phyloP scores from a whole-genome alignment of 2,329 filamentous ascomycete species.

The Claviceps maximensis region DNA sequence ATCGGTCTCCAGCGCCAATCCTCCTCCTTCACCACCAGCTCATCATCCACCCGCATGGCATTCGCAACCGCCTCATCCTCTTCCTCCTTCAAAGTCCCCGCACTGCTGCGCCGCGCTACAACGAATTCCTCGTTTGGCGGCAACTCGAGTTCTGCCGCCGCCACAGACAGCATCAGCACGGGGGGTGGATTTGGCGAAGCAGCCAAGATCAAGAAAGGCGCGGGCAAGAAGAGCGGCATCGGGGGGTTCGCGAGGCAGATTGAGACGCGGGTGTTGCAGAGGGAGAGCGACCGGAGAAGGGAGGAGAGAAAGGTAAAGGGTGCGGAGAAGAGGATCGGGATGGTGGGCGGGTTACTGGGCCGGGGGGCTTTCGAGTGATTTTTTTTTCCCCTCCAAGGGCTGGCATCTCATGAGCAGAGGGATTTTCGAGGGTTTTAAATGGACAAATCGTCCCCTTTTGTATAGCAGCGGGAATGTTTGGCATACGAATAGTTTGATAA shows the following conservation, averaged over 20 bases:
- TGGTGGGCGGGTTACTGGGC: constrained; percentile 45
- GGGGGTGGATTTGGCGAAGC: constrained; percentile 31
- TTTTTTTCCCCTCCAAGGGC: too few relatives aligned
- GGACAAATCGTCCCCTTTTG: too few relatives aligned
- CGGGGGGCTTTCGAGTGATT: constrained; percentile 30
- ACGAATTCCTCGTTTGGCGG: constrained; percentile 40
- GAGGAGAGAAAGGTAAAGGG: constrained; percentile 45
- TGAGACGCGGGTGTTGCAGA: constrained; percentile 40
- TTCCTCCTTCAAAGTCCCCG: constrained; percentile 51
- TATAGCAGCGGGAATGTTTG: not conserved
- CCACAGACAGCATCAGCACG: constrained; percentile 12
- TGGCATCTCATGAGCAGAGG: too few relatives aligned
- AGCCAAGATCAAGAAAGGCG: constrained; percentile 45
- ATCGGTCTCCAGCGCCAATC: constrained; percentile 51
- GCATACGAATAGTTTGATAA: not conserved
- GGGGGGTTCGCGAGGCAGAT: constrained; percentile 47
- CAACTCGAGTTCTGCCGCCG: constrained; percentile 20
- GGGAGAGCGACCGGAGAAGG: constrained; percentile 43
- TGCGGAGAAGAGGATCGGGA: constrained; percentile 41
- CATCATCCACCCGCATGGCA: constrained; percentile 32
- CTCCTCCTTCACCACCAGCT: not conserved
- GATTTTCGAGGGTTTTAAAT: too few relatives aligned
- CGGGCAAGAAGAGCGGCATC: constrained; percentile 46
- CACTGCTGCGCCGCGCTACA: constrained; percentile 60
- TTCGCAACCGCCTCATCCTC: constrained; percentile 34